Evolutionary conservation across 1,139 yeast genomes (phyloP).

Genomic region (Wickerhamomyces sp.): DNA sequence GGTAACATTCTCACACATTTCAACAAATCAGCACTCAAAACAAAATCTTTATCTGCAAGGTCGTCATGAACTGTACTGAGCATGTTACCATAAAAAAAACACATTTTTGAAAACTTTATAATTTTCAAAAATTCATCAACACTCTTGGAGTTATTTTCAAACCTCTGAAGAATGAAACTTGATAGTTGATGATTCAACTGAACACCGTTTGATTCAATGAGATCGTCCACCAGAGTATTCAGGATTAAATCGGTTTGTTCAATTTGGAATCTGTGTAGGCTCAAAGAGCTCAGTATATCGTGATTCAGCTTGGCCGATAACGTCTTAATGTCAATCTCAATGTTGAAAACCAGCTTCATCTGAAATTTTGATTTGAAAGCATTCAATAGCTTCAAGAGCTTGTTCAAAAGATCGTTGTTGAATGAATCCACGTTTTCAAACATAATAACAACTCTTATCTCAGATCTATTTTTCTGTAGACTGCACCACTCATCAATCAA

Average conservation of each 20-base stretch:
- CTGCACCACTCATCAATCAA: constrained; percentile 22
- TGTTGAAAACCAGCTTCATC: constrained; percentile 22
- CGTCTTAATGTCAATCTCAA: constrained; percentile 16
- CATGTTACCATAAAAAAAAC: constrained; percentile 53
- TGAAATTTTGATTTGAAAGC: constrained; percentile 18
- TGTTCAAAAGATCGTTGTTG: constrained; percentile 15
- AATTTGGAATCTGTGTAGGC: constrained; percentile 15
- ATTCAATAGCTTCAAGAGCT: constrained; percentile 15
- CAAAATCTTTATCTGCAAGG: constrained; percentile 16
- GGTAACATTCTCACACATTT: constrained; percentile 18
- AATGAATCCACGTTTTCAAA: constrained; percentile 25
- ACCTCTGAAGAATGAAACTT: constrained; percentile 15
- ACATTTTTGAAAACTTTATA: constrained; percentile 49
- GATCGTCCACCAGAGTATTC: constrained; percentile 18
- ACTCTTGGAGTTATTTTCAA: constrained; percentile 15
- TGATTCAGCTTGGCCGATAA: constrained; percentile 14
- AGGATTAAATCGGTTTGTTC: constrained; percentile 21
- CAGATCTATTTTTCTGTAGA: constrained; percentile 5
- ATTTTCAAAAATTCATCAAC: constrained; percentile 34
- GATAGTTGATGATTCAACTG: constrained; percentile 20
- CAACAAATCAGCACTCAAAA: constrained; percentile 25
- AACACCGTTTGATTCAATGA: constrained; percentile 14
- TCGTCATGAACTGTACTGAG: constrained; percentile 31
- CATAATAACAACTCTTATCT: constrained; percentile 18
- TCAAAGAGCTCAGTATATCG: constrained; percentile 11